A percentile compares a stretch with the other conserved stretches of the same genome.
Conservation (phyloP, 495 filamentous ascomycete species). For the Talaromyces ruber region DNA sequence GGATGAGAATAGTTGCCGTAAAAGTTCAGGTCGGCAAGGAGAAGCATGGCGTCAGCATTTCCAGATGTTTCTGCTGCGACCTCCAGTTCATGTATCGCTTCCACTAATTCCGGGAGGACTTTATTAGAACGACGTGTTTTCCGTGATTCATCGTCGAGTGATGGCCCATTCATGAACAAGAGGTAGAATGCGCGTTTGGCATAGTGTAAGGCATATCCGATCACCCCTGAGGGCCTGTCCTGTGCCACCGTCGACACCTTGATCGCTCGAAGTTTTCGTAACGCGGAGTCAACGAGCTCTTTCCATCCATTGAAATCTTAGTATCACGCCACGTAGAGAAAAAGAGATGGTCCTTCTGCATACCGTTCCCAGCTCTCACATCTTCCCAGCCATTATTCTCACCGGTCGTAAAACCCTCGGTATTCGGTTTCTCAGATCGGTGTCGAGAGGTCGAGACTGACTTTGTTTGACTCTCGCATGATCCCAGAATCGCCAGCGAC, state of each 20-base stretch:
- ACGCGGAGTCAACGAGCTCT: slow-evolving; percentile 31
- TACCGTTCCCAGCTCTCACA: slow-evolving; percentile 23
- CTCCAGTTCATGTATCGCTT: slow-evolving; percentile 66
- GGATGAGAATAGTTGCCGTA: slow-evolving; percentile 92
- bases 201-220: slow-evolving; percentile 40
- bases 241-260: slow-evolving; percentile 17
- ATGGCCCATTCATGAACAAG: slow-evolving; percentile 43
- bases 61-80: slow-evolving; percentile 59
- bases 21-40: slow-evolving; percentile 92
- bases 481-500: slow-evolving; percentile 24
- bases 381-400: slow-evolving; percentile 12
- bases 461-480: slow-evolving; percentile 13
- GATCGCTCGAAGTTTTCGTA: slow-evolving; percentile 23
- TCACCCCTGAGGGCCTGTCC: slow-evolving; percentile 35
- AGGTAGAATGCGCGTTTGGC: slow-evolving; percentile 37
- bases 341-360: slow-evolving; percentile 7
- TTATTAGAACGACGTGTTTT: slow-evolving; percentile 18
- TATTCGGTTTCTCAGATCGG: slow-evolving; percentile 10
- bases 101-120: slow-evolving; percentile 21
- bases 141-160: slow-evolving; percentile 12
- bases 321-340: not conserved
- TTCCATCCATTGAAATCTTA: not conserved
- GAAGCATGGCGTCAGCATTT: slow-evolving; percentile 81
- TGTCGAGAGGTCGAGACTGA: slow-evolving; percentile 13
- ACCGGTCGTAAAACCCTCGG: slow-evolving; percentile 9